Evolutionary conservation across 176 grass and related monocot species (phyloP), one percentile per base, ranked within the genome.

Genomic region (Aegilops speltoides): DNA sequence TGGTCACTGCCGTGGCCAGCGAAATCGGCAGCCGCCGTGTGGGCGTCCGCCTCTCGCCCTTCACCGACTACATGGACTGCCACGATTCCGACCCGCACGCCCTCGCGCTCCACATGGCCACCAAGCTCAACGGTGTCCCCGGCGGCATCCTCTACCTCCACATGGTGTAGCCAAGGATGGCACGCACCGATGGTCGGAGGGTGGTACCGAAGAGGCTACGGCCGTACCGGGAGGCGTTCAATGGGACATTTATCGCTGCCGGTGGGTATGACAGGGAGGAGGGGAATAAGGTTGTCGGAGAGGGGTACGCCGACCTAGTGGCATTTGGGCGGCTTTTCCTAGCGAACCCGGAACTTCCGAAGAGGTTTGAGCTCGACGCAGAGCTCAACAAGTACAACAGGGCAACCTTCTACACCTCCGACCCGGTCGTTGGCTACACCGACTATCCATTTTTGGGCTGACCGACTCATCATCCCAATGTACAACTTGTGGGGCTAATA

Each of bases 1-100:
- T 59, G 19, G 56, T 59, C 20, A 22, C 16, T 7, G 19, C 19
- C 56, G 20, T 59, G 2, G 56, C 7, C 0, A 0, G 0, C 0
- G 54, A 59, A 7, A 9, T 59, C 56, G 56, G 20, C 0, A 2
- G 20, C 19, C 56, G 6, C 54, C 54, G 7, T 0, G 2, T n/a
- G 20, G 56, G 56, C 7, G 56, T 59, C 56, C 56, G 56, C 56
- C 56, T 59, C 20, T 59, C 56, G 2, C 56, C 56, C 56, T 59
- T 59, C 0, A n/a, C n/a, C n/a, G n/a, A n/a, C n/a, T n/a, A 59
- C 56, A 59, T 59, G 56, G 56, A 59, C 56, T 59, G 56, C 56
- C 20, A 59, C 1, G 56, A 59, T 20, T 77, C 56, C 2, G 20
- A 59, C 7, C 20, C 20, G 6, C 56, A 59, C 0, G 7, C 56